These are phyloP conservation scores for Hypoxylon fragiforme DNA, from an alignment of 495 filamentous ascomycete genomes.

Conservation along the genomic window DNA sequence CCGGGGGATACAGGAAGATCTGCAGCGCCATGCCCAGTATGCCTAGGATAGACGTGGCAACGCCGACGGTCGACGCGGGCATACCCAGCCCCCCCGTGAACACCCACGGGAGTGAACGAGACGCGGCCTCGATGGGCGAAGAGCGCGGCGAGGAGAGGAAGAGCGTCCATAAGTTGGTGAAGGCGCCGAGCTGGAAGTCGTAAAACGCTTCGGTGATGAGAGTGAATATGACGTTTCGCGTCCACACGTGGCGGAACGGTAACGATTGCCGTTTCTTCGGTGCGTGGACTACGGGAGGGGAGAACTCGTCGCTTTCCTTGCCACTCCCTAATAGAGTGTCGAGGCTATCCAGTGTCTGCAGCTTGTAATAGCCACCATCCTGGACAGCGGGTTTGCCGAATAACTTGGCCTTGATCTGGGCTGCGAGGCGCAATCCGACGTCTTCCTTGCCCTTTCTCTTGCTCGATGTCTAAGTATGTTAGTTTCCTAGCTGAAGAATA, in stretches of 20 bases:
- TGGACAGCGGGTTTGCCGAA: slow-evolving; percentile 3
- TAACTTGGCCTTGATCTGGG: slow-evolving; percentile 14
- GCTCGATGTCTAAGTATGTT: slow-evolving; percentile 46
- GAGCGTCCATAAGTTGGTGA: slow-evolving; percentile 80
- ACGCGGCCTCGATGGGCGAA: slow-evolving; percentile 42
- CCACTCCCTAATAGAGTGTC: slow-evolving; percentile 16
- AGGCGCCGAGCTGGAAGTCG: slow-evolving; percentile 77
- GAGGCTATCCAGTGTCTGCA: slow-evolving; percentile 21
- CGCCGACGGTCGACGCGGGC: slow-evolving; percentile 71
- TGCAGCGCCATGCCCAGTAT: slow-evolving; percentile 78
- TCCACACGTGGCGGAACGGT: slow-evolving; percentile 77
- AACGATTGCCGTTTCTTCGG: slow-evolving; percentile 44
- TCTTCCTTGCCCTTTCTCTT: slow-evolving; percentile 46
- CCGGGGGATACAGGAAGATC: slow-evolving; percentile 71
- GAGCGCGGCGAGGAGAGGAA: slow-evolving; percentile 81
- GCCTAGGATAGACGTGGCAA: slow-evolving; percentile 77
- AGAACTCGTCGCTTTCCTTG: slow-evolving; percentile 9
- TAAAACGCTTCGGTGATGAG: slow-evolving; percentile 70
- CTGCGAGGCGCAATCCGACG: slow-evolving; percentile 40
- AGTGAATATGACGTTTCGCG: slow-evolving; percentile 69
- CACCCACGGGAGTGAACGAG: slow-evolving; percentile 57
- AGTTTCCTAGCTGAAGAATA: not conserved
- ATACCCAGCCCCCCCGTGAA: slow-evolving; percentile 84
- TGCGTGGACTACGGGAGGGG: not conserved
- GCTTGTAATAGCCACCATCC: slow-evolving; percentile 25